Conservation (phyloP, 176 grass and related monocot species). For the Phyllostachys edulis region DNA sequence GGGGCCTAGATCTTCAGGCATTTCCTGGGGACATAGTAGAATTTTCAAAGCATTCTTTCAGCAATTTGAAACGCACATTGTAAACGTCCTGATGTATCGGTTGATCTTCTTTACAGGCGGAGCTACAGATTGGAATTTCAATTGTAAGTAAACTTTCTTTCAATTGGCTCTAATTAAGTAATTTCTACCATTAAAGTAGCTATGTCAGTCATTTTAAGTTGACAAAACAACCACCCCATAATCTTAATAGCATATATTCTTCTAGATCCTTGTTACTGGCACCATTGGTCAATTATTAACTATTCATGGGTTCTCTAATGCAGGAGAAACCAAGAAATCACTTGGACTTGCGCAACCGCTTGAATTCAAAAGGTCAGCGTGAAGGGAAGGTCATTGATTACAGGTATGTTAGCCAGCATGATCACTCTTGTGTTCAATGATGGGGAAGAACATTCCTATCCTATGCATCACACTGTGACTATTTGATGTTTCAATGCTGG, state of each 20-base stretch:
- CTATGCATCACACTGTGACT: neutral
- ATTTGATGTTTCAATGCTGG: neutral
- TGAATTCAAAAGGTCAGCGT: conserved; percentile 90
- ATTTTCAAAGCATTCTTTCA: neutral
- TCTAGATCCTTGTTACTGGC: neutral
- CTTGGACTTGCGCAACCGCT: conserved; percentile 79
- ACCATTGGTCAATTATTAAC: neutral
- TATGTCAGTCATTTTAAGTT: neutral
- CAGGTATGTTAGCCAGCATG: conserved; percentile 40
- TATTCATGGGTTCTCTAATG: conserved; percentile 27
- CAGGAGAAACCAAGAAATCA: conserved; percentile 98
- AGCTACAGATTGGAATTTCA: conserved; percentile 79
- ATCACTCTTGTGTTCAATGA: neutral
- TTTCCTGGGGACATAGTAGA: neutral
- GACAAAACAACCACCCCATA: neutral
- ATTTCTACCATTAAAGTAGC: neutral
- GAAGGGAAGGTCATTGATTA: conserved; percentile 99
- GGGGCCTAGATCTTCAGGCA: neutral
- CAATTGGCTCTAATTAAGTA: neutral
- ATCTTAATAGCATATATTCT: neutral
- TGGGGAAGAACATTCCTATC: neutral
- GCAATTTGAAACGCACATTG: neutral
- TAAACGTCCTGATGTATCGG: conserved; percentile 15
- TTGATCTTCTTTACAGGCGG: conserved; percentile 56
- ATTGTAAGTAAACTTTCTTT: conserved; percentile 52